Conservation (phyloP, 1,284 basidiomycete genomes). For the Tylopilus sp. region DNA sequence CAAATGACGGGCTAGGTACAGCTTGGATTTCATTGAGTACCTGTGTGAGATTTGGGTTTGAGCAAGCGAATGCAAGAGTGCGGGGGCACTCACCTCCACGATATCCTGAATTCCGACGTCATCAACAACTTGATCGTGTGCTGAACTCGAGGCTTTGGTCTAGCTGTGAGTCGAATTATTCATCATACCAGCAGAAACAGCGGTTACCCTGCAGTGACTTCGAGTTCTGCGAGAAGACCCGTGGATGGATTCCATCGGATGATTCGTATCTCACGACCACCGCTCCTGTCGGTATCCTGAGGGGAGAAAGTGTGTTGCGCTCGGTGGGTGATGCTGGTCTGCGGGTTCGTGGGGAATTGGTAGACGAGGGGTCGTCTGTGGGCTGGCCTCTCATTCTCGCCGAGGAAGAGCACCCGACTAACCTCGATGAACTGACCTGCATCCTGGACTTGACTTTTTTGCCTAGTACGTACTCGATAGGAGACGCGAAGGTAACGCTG, state of each 20-base stretch:
- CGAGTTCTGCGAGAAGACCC: neutral
- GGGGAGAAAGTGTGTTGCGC: constrained; percentile 16
- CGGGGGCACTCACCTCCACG: constrained; percentile 21
- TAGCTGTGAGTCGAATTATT: neutral
- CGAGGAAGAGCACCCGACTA: neutral
- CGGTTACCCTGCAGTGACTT: constrained; percentile 9
- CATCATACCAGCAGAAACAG: neutral
- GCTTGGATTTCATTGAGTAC: constrained; percentile 33
- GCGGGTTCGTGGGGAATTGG: neutral
- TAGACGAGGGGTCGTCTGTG: too few relatives aligned
- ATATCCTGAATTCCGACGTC: constrained; percentile 28
- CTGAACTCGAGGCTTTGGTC: neutral
- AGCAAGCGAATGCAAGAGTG: neutral
- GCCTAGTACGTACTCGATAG: constrained; percentile 17
- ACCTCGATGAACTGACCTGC: constrained; percentile 7
- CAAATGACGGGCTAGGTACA: constrained; percentile 30
- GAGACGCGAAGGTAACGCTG: constrained; percentile 32
- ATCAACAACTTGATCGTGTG: constrained; percentile 1
- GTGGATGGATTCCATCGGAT: constrained; percentile 1
- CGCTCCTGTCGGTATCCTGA: constrained; percentile 12
- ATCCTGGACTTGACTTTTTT: neutral
- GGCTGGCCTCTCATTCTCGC: neutral
- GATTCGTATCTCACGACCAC: neutral
- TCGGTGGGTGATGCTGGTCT: constrained; percentile 1
- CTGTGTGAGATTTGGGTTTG: constrained; percentile 2